Base-by-base conservation (phyloP, 345 rosid genomes). In the Eucalyptus cloeziana region DNA sequence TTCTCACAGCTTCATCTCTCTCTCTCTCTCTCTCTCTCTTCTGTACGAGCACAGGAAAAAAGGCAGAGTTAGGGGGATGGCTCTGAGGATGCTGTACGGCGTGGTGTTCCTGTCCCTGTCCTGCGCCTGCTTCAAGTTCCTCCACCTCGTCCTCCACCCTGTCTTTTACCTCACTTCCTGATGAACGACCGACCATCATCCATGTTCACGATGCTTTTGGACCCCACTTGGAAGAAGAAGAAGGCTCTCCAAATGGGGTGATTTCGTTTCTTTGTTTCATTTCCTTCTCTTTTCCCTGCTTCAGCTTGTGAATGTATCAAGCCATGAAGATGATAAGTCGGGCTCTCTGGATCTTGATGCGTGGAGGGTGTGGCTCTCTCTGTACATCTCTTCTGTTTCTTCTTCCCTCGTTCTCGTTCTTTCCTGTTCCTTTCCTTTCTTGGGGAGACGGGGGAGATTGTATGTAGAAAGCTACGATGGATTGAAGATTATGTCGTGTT, bases 51-150 rank as follows among this genome's bases (percentile, higher is more conserved):
- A 33, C 31, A 31, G 87, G 1, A n/a, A 6, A 21, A 24, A 33
- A 86, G 37, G 40, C 16, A 25, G 25, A 67, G 80, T 44, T 11
- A 27, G 56, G n/a, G 43, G 31, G 17, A 91, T 93, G 96, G 95
- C 17, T 88, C 83, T 92, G 51, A 89, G 94, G 88, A 86, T 93
- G 9, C 90, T 93, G 50, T 95, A 93, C 86, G 94, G 93, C 3
- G 90, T 93, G 87, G 89, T 93, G 64, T 94, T 94, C 89, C 87
- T 93, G 3, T 92, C 94, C 43, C 90, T 95, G 88, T 93, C 95
- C 31, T 94, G 96, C 88, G 87, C 93, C 89, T 93, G 94, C 95
- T 92, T 93, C 95, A 93, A 90, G 96, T 91, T 94, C 37, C 94
- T 95, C 80, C 94, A 93, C 86, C 93, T 95, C 86, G 44, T 93